A percentile compares a stretch with the other conserved stretches of the same genome.
phyloP scores from a whole-genome alignment of 2,329 filamentous ascomycete genomes.

The Rhytidhysteron rufulum region DNA sequence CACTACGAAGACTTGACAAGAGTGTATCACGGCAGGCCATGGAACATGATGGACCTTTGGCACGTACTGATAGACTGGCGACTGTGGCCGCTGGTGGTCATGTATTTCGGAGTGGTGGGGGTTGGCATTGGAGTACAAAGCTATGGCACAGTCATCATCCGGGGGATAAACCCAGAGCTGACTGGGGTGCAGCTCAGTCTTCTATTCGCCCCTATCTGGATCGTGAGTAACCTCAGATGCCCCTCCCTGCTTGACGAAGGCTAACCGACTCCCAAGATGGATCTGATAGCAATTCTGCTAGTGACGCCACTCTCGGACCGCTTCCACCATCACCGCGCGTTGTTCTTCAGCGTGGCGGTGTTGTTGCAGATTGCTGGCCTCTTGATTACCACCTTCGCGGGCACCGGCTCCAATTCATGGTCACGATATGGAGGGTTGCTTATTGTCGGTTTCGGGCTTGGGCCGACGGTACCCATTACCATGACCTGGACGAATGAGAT shows the following conservation, averaged over 20 bases:
- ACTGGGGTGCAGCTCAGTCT: constrained; percentile 73
- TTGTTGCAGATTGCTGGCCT: constrained; percentile 79
- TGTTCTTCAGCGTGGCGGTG: constrained; percentile 76
- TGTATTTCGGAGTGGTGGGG: constrained; percentile 94
- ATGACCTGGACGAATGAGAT: constrained; percentile 93
- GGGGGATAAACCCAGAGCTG: constrained; percentile 68
- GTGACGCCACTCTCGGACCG: constrained; percentile 83
- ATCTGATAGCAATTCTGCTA: constrained; percentile 80
- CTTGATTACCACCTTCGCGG: constrained; percentile 72
- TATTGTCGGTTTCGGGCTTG: constrained; percentile 85
- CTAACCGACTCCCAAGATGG: constrained; percentile 56
- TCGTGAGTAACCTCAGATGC: constrained; percentile 52
- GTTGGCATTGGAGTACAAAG: constrained; percentile 87
- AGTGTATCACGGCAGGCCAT: constrained; percentile 72
- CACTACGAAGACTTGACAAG: constrained; percentile 80
- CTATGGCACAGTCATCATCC: constrained; percentile 84
- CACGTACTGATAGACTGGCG: constrained; percentile 79
- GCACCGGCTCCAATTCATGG: constrained; percentile 63
- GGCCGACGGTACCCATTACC: constrained; percentile 85
- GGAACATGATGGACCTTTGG: constrained; percentile 67
- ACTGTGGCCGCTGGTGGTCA: constrained; percentile 77
- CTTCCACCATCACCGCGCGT: constrained; percentile 73
- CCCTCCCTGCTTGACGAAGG: constrained; percentile 4
- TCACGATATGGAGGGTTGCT: constrained; percentile 84
- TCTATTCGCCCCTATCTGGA: constrained; percentile 88